Conservation (phyloP, 495 filamentous ascomycete genomes). For the Cenococcum geophilum region DNA sequence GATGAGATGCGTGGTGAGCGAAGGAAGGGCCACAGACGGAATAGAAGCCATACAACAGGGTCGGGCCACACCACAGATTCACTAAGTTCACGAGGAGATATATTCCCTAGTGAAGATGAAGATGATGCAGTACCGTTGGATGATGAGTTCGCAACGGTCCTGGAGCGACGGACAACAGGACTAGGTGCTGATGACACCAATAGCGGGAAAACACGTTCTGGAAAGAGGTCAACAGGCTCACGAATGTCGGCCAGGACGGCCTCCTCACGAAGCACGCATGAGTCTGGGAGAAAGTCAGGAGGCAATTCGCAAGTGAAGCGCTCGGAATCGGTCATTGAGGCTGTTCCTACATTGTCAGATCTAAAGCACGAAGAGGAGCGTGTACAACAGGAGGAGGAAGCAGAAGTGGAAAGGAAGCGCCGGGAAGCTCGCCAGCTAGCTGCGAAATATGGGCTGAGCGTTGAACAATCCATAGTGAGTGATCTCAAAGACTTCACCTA, state of each 20-base stretch:
- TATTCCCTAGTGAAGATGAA: conserved; percentile 89
- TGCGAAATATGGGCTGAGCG: conserved; percentile 56
- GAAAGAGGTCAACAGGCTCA: conserved; percentile 38
- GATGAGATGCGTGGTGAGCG: conserved; percentile 33
- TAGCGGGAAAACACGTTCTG: conserved; percentile 54
- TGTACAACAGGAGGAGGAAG: conserved; percentile 61
- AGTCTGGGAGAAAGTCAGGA: conserved; percentile 27
- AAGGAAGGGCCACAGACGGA: conserved; percentile 46
- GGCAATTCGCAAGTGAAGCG: conserved; percentile 20
- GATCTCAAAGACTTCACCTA: background rate
- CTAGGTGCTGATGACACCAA: conserved; percentile 60
- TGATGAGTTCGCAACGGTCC: conserved; percentile 81
- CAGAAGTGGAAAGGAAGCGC: conserved; percentile 61
- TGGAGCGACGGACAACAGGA: conserved; percentile 58
- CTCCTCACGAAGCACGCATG: conserved; percentile 36
- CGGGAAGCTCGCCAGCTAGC: conserved; percentile 68
- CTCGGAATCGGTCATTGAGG: conserved; percentile 30
- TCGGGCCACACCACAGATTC: conserved; percentile 83
- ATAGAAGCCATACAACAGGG: conserved; percentile 73
- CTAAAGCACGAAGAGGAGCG: conserved; percentile 71
- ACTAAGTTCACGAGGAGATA: conserved; percentile 83
- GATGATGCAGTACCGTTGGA: conserved; percentile 86
- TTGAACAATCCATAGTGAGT: background rate
- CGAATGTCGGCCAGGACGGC: conserved; percentile 34
- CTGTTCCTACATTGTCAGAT: conserved; percentile 59